These are phyloP conservation scores for Porcisia hertigi DNA, from an alignment of 208 protist genomes.

Conservation along the genomic window DNA sequence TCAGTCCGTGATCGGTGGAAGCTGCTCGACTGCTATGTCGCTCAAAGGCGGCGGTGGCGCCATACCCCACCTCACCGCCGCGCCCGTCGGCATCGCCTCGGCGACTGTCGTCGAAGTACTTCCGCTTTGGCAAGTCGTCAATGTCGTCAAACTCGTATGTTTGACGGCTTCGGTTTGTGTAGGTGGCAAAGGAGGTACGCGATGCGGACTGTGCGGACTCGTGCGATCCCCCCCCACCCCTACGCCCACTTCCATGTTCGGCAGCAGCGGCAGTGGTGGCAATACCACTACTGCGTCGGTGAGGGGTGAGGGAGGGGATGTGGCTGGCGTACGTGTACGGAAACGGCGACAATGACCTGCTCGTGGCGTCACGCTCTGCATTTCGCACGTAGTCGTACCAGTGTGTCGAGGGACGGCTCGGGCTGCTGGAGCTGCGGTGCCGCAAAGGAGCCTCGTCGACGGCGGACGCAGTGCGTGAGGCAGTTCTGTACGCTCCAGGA, in stretches of 20 bases:
- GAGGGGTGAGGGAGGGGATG: conserved; percentile 6
- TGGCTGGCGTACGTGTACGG: background rate
- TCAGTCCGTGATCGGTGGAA: background rate
- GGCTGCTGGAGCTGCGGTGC: conserved; percentile 9
- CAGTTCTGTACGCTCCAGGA: background rate
- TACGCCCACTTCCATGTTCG: no score
- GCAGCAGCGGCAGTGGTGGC: background rate
- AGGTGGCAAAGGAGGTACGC: conserved; percentile 6
- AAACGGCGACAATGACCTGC: background rate
- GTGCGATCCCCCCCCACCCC: background rate
- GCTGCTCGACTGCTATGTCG: background rate
- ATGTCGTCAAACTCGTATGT: conserved; percentile 13
- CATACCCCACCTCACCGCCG: background rate
- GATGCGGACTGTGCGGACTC: background rate
- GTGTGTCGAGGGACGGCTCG: conserved; percentile 30
- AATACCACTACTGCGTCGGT: background rate
- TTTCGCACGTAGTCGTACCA: conserved; percentile 48
- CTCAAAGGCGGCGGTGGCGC: background rate
- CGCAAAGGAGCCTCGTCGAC: background rate
- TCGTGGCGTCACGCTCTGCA: conserved; percentile 7
- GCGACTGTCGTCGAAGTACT: conserved; percentile 28
- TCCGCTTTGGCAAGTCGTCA: conserved; percentile 17
- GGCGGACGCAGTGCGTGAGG: background rate
- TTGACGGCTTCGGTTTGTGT: conserved; percentile 2
- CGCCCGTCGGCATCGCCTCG: background rate